These are phyloP conservation scores for Orychophragmus violaceus DNA, from an alignment of 345 rosid genomes.

Conservation along the genomic window DNA sequence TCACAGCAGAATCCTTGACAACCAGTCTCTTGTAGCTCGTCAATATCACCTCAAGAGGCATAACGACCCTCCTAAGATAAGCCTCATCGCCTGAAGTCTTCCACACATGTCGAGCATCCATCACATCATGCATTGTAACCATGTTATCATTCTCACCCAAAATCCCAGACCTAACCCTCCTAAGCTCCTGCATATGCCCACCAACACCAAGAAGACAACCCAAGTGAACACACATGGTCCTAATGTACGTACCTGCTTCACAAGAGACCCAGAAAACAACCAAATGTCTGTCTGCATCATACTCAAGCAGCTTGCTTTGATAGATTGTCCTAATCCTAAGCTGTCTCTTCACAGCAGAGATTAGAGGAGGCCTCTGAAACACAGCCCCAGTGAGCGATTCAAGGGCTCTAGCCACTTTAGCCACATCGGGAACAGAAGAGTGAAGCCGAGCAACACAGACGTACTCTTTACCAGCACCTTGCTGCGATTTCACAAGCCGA, in stretches of 20 bases:
- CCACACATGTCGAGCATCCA: slow-evolving; percentile 64
- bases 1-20: slow-evolving; percentile 88
- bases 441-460: slow-evolving; percentile 92
- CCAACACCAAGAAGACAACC: slow-evolving; percentile 93
- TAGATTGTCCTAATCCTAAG: slow-evolving; percentile 90
- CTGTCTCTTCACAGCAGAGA: slow-evolving; percentile 93
- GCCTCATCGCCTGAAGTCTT: slow-evolving; percentile 32
- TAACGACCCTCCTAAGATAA: slow-evolving; percentile 78
- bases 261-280: slow-evolving; percentile 95
- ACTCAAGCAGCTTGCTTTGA: slow-evolving; percentile 85
- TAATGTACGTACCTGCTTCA: slow-evolving; percentile 92
- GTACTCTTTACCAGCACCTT: slow-evolving; percentile 96
- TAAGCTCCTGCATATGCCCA: slow-evolving; percentile 90
- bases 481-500: slow-evolving; percentile 90
- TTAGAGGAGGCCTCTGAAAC: slow-evolving; percentile 84
- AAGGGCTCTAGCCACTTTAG: slow-evolving; percentile 82
- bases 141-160: slow-evolving; percentile 88
- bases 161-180: slow-evolving; percentile 94
- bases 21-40: slow-evolving; percentile 93
- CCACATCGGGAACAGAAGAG: slow-evolving; percentile 73
- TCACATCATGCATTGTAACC: slow-evolving; percentile 96
- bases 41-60: slow-evolving; percentile 83
- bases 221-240: slow-evolving; percentile 93
- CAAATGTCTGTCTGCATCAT: slow-evolving; percentile 70
- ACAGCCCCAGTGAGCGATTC: slow-evolving; percentile 90